Conservation (phyloP, 371 early-diverging fungal genomes). For the Choanephora cucurbitarum region DNA sequence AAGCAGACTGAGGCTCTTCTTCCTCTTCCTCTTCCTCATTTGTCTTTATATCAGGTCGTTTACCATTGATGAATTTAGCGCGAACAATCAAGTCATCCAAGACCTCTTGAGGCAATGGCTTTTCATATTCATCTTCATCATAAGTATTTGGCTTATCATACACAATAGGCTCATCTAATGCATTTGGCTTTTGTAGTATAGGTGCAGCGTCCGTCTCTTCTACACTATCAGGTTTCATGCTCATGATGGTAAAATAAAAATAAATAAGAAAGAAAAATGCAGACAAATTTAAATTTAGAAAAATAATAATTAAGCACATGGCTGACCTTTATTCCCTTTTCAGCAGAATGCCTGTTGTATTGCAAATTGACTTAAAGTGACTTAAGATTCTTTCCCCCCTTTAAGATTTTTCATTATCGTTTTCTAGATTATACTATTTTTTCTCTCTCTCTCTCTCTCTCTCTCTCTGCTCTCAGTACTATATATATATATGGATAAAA, state of each 20-base stretch:
- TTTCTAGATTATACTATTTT: background rate
- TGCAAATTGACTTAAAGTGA: too few species aligned
- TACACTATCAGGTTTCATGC: conserved; percentile 26
- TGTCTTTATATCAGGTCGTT: conserved; percentile 19
- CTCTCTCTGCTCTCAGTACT: too few species aligned
- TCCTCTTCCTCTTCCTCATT: conserved; percentile 19
- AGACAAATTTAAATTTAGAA: background rate
- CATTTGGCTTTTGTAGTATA: conserved; percentile 22
- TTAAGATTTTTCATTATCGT: too few species aligned
- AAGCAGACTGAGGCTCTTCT: background rate
- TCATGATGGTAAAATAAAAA: conserved; percentile 1
- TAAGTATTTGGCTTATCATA: conserved; percentile 33
- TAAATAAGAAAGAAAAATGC: background rate
- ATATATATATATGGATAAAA: too few species aligned
- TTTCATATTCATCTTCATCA: conserved; percentile 15
- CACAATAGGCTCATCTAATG: conserved; percentile 14
- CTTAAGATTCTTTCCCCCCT: too few species aligned
- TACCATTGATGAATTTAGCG: conserved; percentile 28
- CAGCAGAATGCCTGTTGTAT: too few species aligned
- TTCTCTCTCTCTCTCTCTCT: too few species aligned
- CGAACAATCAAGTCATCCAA: conserved; percentile 26
- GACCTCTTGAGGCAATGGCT: conserved; percentile 25
- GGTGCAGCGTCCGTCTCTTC: conserved; percentile 6
- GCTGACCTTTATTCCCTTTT: too few species aligned
- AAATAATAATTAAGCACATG: too few species aligned